Base-by-base conservation (phyloP, 495 filamentous ascomycete genomes). In the Trichoderma virens region DNA sequence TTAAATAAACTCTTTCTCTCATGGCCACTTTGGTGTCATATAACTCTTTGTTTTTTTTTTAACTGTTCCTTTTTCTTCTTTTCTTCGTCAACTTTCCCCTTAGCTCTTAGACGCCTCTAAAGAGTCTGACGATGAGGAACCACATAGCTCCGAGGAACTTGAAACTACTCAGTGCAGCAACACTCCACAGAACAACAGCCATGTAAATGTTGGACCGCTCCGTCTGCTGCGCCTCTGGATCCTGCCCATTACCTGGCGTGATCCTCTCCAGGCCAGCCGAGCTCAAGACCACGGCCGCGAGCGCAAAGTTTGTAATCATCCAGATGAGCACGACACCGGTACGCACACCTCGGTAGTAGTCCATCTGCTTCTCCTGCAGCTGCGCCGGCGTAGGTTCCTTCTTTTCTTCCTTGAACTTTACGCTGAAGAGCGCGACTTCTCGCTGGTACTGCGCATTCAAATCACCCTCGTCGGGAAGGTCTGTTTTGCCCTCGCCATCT, bases 321-420 rank as follows among this genome's bases (percentile, higher is more conserved):
- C 95, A 99, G 64, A 88, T 83, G 61, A 99, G 79, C 63, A 99
- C 95, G 69, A 96, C 92, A 16, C 90, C 83, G 63, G 89, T 92
- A 59, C 95, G 84, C 72, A 99, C 96, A 47, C 93, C 94, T 70
- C 93, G 92, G 81, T 99, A 99, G 73, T 98, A 99, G 74, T 98
- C 94, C 78, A 96, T 92, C 77, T 99, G 94, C 69, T 88, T 89
- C 70, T 97, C 92, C 51, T 79, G 75, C 60, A 79, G 73, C 62
- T 83, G 79, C 5, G 88, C 82, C 14, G 84, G 79, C 25, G 85
- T 79, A 0, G 76, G 72, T 9, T 83, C 78, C 66, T 86, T 82
- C 65, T 90, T 86, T 65, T 90, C 88, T 59, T 82, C 80, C 0
- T 86, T 82, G 39, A 85, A 88, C 67, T 89, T 89, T 9, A 75